Percentiles rank a stretch among this genome's conserved stretches.
These are phyloP conservation scores for Sarocladium oryzae DNA, from an alignment of 2,329 filamentous ascomycete genomes.

Conservation along the genomic window DNA sequence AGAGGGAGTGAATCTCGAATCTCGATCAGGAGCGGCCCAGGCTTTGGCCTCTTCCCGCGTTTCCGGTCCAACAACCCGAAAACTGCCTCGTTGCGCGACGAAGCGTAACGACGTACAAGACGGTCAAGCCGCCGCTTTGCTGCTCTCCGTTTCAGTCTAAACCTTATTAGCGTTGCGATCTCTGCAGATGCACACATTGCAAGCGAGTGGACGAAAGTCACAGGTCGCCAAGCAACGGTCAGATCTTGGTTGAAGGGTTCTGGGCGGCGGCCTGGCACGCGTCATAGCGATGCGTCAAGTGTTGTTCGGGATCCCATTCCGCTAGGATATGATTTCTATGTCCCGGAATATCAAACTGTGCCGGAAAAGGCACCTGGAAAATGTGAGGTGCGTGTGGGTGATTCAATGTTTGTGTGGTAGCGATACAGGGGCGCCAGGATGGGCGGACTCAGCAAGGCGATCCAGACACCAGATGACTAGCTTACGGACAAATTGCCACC, in stretches of 20 bases:
- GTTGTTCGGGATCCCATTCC: not conserved
- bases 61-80: constrained; percentile 2
- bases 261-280: not conserved
- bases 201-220: not conserved
- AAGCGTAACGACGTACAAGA: not conserved
- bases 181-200: not conserved
- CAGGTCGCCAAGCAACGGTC: not conserved
- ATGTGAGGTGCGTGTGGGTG: not conserved
- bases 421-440: not conserved
- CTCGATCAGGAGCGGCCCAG: not conserved
- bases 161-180: not conserved
- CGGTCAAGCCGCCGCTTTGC: not conserved
- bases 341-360: no score
- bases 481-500: not conserved
- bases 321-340: not conserved
- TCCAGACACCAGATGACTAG: not conserved
- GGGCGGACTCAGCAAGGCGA: not conserved
- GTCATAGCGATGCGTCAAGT: not conserved
- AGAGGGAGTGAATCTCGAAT: not conserved
- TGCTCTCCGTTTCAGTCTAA: not conserved
- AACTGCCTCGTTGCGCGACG: not conserved
- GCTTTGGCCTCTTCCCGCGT: not conserved
- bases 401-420: not conserved
- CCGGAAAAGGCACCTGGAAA: not conserved
- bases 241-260: constrained; percentile 1